These are phyloP conservation scores for Abrus precatorius DNA, from an alignment of 306 rosid species.

Conservation along the genomic window DNA sequence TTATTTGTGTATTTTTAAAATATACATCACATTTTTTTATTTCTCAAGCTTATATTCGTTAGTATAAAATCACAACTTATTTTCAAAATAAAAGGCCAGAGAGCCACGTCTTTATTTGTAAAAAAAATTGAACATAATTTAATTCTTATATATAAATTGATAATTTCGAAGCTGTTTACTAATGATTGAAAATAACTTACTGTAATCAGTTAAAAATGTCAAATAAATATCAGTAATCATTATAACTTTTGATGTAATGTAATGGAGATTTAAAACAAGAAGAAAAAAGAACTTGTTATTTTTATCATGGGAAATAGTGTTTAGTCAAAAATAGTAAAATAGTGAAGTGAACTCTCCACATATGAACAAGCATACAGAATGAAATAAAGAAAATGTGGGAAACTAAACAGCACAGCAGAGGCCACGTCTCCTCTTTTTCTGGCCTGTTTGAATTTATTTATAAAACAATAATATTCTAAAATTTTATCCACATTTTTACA, in stretches of 20 bases:
- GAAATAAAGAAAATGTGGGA: background rate
- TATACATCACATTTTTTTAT: too few relatives aligned
- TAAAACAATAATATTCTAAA: too few relatives aligned
- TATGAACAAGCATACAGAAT: slow-evolving; percentile 12
- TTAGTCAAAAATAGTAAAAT: slow-evolving; percentile 20
- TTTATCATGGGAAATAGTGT: background rate
- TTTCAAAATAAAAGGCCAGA: too few relatives aligned
- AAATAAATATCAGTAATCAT: background rate
- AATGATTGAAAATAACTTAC: too few relatives aligned
- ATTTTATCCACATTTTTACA: too few relatives aligned
- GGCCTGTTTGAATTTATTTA: background rate
- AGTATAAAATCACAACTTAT: too few relatives aligned
- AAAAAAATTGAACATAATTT: too few relatives aligned
- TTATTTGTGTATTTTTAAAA: too few relatives aligned
- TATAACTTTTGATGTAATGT: background rate
- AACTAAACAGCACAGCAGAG: background rate
- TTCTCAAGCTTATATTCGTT: too few relatives aligned
- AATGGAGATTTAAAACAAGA: background rate
- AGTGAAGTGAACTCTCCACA: background rate
- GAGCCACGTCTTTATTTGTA: too few relatives aligned
- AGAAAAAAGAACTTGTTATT: background rate
- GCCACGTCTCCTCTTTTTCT: slow-evolving; percentile 30
- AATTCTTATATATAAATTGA: too few relatives aligned
- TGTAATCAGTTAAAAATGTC: background rate
- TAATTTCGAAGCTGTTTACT: too few relatives aligned